These are phyloP conservation scores for Lentinula guzmanii DNA, from an alignment of 768 basidiomycete species.

Conservation along the genomic window DNA sequence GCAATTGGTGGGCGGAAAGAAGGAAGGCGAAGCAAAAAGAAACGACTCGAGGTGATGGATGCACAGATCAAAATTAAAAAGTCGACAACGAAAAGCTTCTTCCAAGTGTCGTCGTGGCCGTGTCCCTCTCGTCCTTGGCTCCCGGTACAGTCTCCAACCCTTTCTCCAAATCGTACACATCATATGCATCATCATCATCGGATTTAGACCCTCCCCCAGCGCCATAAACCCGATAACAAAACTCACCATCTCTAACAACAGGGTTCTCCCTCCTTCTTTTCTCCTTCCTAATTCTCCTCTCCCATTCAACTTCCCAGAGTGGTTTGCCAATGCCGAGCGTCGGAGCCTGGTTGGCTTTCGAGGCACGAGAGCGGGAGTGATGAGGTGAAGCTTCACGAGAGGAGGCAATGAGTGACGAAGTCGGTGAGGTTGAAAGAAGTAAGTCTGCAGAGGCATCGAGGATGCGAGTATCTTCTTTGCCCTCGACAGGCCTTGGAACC, in stretches of 20 bases:
- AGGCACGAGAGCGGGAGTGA: slow-evolving; percentile 13
- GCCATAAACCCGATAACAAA: slow-evolving; percentile 6
- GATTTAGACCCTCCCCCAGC: background rate
- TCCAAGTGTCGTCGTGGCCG: slow-evolving; percentile 25
- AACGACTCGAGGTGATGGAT: background rate
- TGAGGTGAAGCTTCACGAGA: background rate
- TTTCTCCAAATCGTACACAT: slow-evolving; percentile 19
- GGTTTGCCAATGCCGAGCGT: slow-evolving; percentile 58
- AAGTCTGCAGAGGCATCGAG: background rate
- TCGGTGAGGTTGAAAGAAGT: background rate
- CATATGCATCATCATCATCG: background rate
- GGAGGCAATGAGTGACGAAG: background rate
- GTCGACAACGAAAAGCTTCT: slow-evolving; percentile 51
- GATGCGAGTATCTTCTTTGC: background rate
- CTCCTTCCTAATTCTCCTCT: slow-evolving; percentile 54
- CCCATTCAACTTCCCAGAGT: slow-evolving; percentile 63
- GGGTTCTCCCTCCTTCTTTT: slow-evolving; percentile 50
- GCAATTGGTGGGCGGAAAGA: slow-evolving; percentile 17
- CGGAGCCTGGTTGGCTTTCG: slow-evolving; percentile 45
- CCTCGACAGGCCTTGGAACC: slow-evolving; percentile 39
- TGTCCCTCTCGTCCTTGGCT: slow-evolving; percentile 41
- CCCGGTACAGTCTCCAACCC: slow-evolving; percentile 63
- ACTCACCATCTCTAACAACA: slow-evolving; percentile 33
- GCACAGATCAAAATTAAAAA: slow-evolving; percentile 25
- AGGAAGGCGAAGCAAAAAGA: slow-evolving; percentile 6